Conservation (phyloP, 2,329 filamentous ascomycete species). For the Westerdykella aurantiaca region DNA sequence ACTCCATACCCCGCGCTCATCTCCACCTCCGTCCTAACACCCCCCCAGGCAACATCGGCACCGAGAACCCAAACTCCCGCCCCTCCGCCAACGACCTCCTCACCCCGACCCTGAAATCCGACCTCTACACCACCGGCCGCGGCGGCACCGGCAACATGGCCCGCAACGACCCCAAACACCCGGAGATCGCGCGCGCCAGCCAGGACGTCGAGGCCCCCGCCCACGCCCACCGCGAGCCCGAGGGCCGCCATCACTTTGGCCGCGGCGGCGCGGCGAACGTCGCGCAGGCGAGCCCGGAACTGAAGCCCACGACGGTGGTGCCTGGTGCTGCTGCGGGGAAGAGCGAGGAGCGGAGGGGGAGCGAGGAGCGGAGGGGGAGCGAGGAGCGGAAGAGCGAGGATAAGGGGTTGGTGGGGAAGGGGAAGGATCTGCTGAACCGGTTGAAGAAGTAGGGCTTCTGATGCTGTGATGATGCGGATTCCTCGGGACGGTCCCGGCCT, state of each 20-base stretch:
- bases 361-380: constrained; percentile 16
- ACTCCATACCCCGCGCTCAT: neutral
- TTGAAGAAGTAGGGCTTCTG: constrained; percentile 33
- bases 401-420: constrained; percentile 47
- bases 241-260: constrained; percentile 60
- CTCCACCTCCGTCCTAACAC: constrained; percentile 5
- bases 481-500: no score
- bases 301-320: constrained; percentile 28
- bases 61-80: constrained; percentile 30
- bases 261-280: constrained; percentile 73
- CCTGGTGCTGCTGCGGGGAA: constrained; percentile 22
- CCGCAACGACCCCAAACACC: constrained; percentile 61
- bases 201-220: constrained; percentile 68
- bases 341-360: constrained; percentile 37
- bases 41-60: constrained; percentile 45
- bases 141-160: constrained; percentile 88
- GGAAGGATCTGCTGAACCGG: constrained; percentile 47
- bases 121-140: constrained; percentile 83
- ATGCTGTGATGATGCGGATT: no score
- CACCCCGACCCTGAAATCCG: constrained; percentile 75
- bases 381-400: constrained; percentile 11
- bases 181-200: constrained; percentile 63
- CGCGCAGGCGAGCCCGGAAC: constrained; percentile 45
- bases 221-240: constrained; percentile 44
- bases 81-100: constrained; percentile 56